Base-by-base conservation (phyloP, 129 eudicot species). In the Centaurea solstitialis region DNA sequence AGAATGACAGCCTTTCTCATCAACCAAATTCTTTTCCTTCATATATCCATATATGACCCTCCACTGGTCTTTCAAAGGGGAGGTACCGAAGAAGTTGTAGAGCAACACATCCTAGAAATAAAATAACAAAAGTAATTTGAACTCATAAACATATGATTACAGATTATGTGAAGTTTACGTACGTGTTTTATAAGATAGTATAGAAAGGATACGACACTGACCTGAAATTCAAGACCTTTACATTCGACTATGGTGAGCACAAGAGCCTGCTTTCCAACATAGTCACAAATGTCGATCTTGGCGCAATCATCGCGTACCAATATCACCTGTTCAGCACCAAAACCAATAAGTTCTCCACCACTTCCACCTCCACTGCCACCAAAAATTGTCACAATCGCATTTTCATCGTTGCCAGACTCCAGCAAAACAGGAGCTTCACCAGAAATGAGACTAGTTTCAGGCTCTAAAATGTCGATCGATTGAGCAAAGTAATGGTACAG, bases 181-280 rank as follows among this genome's bases (percentile, higher is more conserved):
- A 50, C 15, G 15, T 50, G 62, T 15, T 53, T 53, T 53, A 53
- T 15, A 17, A 53, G 62, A 53, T 53, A 13, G 62, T 53, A 17
- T 57, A 57, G 7, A 57, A 57, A n/a, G 22, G 3, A 17, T 30
- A 22, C 33, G 28, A 12, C 11, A 67, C 74, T 67, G 35, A 87
- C 93, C 91, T 89, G 89, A 82, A 89, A 89, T 73, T 89, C 93
- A 3, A 89, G 88, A 68, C 91, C 91, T 71, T 89, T 89, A 88
- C 93, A 89, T 82, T 89, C 93, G 20, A 83, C 75, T 39, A 89
- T 78, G 3, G 93, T 89, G 43, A 89, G 84, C 75, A 89, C 79
- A 15, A 89, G 87, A 80, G 93, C 89, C 37, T 77, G 76, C 7
- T 82, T 64, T 39, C 93, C 93, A 47, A 89, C 78, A 7, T 37